A percentile compares a stretch with the other conserved stretches of the same genome.
phyloP scores from a whole-genome alignment of 2,329 filamentous ascomycete species.

The Xylariaceae sp. region DNA sequence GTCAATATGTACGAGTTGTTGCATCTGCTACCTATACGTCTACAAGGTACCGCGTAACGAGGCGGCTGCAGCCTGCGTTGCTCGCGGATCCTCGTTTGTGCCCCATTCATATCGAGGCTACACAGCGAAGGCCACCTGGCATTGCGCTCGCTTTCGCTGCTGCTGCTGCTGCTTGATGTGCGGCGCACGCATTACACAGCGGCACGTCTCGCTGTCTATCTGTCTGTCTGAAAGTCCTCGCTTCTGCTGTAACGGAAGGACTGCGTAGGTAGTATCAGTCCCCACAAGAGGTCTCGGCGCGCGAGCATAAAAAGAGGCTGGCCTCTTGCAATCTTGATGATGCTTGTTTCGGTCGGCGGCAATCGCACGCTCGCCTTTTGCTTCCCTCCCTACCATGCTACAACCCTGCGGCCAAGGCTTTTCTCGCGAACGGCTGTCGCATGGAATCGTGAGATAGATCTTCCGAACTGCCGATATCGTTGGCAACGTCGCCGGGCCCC shows the following conservation, averaged over 20 bases:
- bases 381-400: background rate
- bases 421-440: background rate
- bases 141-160: background rate
- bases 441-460: background rate
- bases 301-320: background rate
- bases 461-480: too few species aligned
- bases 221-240: too few species aligned
- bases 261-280: too few species aligned
- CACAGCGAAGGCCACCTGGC: background rate
- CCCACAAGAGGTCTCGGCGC: background rate
- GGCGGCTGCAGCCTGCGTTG: background rate
- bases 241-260: too few species aligned
- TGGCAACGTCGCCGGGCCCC: too few species aligned
- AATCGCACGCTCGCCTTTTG: background rate
- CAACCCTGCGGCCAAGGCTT: background rate
- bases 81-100: background rate
- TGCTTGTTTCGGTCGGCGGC: background rate
- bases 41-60: background rate
- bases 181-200: background rate
- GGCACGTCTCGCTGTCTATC: background rate
- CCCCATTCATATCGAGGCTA: background rate
- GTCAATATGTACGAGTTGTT: background rate
- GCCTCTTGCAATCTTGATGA: background rate
- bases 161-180: background rate
- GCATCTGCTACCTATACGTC: background rate